Conservation (phyloP, 1,139 yeast genomes). For the Geotrichum macrosporum region DNA sequence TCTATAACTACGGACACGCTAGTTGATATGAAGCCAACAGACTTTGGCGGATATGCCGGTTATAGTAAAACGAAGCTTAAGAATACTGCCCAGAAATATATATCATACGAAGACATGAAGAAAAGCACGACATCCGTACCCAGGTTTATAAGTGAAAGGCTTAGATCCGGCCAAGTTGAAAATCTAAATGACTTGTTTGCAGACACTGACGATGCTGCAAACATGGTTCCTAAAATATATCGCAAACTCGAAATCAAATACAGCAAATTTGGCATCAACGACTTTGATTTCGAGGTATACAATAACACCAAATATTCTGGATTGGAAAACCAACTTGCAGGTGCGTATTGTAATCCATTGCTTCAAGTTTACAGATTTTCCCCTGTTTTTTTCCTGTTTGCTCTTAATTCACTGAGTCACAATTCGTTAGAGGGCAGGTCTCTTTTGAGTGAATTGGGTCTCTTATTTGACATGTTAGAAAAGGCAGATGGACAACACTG, state of each 20-base stretch:
- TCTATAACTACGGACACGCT: constrained; percentile 34
- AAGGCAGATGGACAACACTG: constrained; percentile 73
- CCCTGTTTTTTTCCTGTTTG: constrained; percentile 64
- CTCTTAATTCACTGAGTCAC: constrained; percentile 50
- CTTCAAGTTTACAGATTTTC: constrained; percentile 79
- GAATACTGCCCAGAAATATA: constrained; percentile 44
- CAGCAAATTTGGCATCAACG: constrained; percentile 88
- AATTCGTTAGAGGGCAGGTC: constrained; percentile 40
- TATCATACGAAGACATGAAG: constrained; percentile 40
- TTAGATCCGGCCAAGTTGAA: constrained; percentile 33
- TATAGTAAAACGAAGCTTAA: constrained; percentile 50
- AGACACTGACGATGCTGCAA: constrained; percentile 27
- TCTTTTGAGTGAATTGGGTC: constrained; percentile 76
- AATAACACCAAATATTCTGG: constrained; percentile 85
- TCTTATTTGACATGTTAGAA: constrained; percentile 83
- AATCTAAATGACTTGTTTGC: constrained; percentile 28
- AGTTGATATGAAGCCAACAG: constrained; percentile 30
- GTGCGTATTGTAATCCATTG: constrained; percentile 74
- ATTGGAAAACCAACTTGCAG: constrained; percentile 78
- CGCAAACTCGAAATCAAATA: constrained; percentile 72
- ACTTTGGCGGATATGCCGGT: constrained; percentile 39
- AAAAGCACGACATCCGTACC: constrained; percentile 45
- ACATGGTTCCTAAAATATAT: constrained; percentile 63
- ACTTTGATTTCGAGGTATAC: constrained; percentile 84
- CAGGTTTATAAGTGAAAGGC: constrained; percentile 68